Conservation (phyloP, 139 green algal genomes). For the Ettlia oleoabundans region DNA sequence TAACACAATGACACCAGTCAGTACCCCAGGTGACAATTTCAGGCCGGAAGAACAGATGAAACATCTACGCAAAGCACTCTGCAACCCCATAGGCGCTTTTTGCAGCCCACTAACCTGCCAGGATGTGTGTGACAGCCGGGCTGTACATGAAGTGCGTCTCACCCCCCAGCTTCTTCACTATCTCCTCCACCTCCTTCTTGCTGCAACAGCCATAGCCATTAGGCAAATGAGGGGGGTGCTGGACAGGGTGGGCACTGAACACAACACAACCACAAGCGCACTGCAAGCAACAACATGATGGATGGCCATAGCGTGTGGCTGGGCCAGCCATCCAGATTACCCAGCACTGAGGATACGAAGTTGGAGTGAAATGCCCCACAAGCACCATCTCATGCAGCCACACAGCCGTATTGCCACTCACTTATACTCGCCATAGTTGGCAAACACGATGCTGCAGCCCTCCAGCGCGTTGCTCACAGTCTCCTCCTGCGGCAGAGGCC, state of each 20-base stretch:
- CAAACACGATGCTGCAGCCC: slow-evolving; percentile 15
- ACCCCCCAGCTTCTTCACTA: slow-evolving; percentile 26
- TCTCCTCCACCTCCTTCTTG: slow-evolving; percentile 19
- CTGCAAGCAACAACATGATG: neutral
- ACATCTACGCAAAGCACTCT: neutral
- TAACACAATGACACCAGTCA: neutral
- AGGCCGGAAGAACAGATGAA: neutral
- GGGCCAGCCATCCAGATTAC: neutral
- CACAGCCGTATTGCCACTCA: neutral
- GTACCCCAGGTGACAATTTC: neutral
- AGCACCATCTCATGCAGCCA: no score
- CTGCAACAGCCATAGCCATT: neutral
- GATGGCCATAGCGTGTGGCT: neutral
- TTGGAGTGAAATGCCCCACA: no score
- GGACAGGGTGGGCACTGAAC: neutral
- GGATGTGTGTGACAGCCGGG: slow-evolving; percentile 1
- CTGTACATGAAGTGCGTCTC: neutral
- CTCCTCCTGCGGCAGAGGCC: neutral
- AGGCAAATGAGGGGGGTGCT: no score
- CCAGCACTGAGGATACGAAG: no score
- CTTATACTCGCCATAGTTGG: slow-evolving; percentile 10
- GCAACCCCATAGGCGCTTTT: no score
- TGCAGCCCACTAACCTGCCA: no score
- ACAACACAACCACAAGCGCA: neutral
- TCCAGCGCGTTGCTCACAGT: slow-evolving; percentile 10